A percentile compares a stretch with the other conserved stretches of the same genome.
These are phyloP conservation scores for Smithsoniella earleae DNA, from an alignment of 163 green algal species.

Conservation along the genomic window DNA sequence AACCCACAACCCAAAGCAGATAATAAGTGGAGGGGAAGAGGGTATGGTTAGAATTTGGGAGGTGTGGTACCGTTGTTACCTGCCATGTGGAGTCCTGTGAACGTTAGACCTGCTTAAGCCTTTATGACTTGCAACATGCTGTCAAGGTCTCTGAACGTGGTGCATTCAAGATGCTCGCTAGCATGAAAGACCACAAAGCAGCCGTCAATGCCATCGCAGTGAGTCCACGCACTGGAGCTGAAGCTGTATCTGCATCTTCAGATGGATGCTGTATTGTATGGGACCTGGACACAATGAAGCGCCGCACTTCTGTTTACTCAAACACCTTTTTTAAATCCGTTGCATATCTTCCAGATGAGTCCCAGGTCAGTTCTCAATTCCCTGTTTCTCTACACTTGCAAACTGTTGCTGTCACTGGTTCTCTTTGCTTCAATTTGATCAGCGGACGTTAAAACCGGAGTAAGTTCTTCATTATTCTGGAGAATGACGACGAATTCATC, in stretches of 20 bases:
- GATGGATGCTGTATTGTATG: constrained; percentile 82
- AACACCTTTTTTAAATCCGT: constrained; percentile 74
- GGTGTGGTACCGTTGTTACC: neutral
- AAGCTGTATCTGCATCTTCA: constrained; percentile 46
- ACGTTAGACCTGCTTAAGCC: too few relatives aligned
- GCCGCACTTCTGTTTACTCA: constrained; percentile 56
- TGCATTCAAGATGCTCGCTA: constrained; percentile 35
- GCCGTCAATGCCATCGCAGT: constrained; percentile 38
- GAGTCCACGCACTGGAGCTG: constrained; percentile 31
- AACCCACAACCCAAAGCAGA: constrained; percentile 45
- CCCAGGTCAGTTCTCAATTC: too few relatives aligned
- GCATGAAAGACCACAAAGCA: constrained; percentile 75
- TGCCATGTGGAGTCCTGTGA: too few relatives aligned
- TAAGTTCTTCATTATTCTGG: too few relatives aligned
- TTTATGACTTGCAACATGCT: neutral
- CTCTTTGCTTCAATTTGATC: neutral
- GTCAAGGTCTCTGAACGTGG: neutral
- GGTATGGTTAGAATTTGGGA: constrained; percentile 48
- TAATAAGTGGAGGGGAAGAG: constrained; percentile 66
- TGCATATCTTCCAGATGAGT: constrained; percentile 71
- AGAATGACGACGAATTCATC: too few relatives aligned
- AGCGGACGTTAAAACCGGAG: too few relatives aligned
- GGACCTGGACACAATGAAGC: constrained; percentile 63
- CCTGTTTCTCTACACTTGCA: constrained; percentile 39
- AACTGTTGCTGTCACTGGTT: neutral